Conservation (phyloP, 257 asterid genomes). For the Verbena officinalis region DNA sequence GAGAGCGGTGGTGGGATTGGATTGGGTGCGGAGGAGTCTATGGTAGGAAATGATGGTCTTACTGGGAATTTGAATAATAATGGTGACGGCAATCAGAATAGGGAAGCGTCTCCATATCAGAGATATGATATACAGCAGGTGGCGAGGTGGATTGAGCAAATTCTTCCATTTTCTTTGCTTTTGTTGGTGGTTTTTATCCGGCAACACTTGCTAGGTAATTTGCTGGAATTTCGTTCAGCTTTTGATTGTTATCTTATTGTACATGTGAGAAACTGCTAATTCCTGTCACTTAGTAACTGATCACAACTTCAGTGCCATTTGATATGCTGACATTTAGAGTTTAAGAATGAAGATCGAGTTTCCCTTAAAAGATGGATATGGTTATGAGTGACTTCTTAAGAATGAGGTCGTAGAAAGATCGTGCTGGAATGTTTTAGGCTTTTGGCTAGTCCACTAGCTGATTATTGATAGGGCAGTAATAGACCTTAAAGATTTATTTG, state of each 20-base stretch:
- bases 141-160: constrained; percentile 79
- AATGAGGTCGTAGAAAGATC: neutral
- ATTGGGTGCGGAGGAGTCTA: constrained; percentile 34
- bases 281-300: neutral
- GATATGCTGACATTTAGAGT: constrained; percentile 1
- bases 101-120: constrained; percentile 50
- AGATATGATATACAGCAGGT: constrained; percentile 77
- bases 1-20: constrained; percentile 35
- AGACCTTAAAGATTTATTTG: neutral
- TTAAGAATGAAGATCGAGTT: neutral
- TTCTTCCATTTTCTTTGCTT: constrained; percentile 75
- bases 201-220: constrained; percentile 76
- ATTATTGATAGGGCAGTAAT: neutral
- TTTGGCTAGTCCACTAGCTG: neutral
- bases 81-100: constrained; percentile 18
- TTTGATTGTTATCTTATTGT: constrained; percentile 12
- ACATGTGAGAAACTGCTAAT: neutral
- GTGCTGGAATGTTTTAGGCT: neutral
- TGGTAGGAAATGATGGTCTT: constrained; percentile 25
- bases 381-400: constrained; percentile 4
- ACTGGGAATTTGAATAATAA: constrained; percentile 23
- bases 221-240: neutral
- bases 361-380: neutral
- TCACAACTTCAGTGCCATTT: neutral
- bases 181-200: constrained; percentile 71